phyloP scores from a whole-genome alignment of 176 grass and related monocot genomes.

The Carex parvula region DNA sequence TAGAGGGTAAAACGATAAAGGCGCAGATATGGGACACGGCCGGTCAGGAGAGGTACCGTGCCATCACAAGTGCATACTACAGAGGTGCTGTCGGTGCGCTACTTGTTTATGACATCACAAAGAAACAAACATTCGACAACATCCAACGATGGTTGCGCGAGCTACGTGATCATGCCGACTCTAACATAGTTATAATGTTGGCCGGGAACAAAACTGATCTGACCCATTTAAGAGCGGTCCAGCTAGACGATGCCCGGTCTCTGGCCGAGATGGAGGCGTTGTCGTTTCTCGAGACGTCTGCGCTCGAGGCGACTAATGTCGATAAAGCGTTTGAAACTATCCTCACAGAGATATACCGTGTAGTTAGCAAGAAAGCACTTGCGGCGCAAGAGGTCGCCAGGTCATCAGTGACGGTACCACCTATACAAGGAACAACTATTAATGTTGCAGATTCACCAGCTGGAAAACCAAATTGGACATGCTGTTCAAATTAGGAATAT shows the following conservation, averaged over 20 bases:
- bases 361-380: slow-evolving; percentile 30
- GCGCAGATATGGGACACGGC: slow-evolving; percentile 43
- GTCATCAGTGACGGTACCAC: slow-evolving; percentile 5
- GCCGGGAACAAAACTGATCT: slow-evolving; percentile 40
- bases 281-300: slow-evolving; percentile 34
- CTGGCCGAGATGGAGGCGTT: slow-evolving; percentile 31
- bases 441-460: neutral
- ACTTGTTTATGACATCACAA: slow-evolving; percentile 37
- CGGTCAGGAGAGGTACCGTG: slow-evolving; percentile 37
- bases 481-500: slow-evolving; percentile 23
- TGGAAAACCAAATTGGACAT: neutral
- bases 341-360: slow-evolving; percentile 28
- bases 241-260: slow-evolving; percentile 20
- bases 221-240: slow-evolving; percentile 22
- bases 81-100: slow-evolving; percentile 31
- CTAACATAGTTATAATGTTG: slow-evolving; percentile 36
- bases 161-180: slow-evolving; percentile 38
- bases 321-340: slow-evolving; percentile 36
- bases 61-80: slow-evolving; percentile 35
- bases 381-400: slow-evolving; percentile 11
- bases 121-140: slow-evolving; percentile 32
- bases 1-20: slow-evolving; percentile 30
- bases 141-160: slow-evolving; percentile 29
- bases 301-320: slow-evolving; percentile 33
- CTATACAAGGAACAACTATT: slow-evolving; percentile 25